Evolutionary conservation across 805 yeast genomes (phyloP).

Genomic region (Dipodascopsis tothii): DNA sequence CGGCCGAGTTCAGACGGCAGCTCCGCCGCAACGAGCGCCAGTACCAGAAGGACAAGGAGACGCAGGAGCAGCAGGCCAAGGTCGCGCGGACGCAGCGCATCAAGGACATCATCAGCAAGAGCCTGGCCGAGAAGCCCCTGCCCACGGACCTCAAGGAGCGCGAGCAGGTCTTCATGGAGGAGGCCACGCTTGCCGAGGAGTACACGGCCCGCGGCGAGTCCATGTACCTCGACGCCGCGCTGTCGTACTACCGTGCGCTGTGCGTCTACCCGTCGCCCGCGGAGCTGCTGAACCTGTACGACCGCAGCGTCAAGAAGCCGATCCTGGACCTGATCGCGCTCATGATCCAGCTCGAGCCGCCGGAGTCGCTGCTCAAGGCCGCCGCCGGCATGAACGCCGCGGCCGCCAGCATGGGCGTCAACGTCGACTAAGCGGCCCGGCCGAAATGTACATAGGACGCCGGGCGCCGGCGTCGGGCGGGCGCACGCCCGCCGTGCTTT

Average conservation of each 20-base stretch:
- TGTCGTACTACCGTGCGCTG: conserved; percentile 86
- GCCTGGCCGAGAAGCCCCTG: conserved; percentile 64
- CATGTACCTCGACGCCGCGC: conserved; percentile 54
- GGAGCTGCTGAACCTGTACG: conserved; percentile 81
- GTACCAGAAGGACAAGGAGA: conserved; percentile 41
- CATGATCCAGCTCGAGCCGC: conserved; percentile 88
- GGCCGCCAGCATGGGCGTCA: too few relatives aligned
- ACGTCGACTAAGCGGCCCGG: too few relatives aligned
- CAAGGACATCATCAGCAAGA: conserved; percentile 53
- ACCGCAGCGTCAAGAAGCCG: conserved; percentile 74
- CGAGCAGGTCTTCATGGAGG: conserved; percentile 73
- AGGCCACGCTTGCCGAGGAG: conserved; percentile 81
- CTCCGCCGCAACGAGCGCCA: conserved; percentile 57
- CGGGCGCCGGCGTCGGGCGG: too few relatives aligned
- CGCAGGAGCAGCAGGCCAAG: conserved; percentile 49
- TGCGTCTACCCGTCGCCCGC: conserved; percentile 92
- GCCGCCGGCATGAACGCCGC: background rate
- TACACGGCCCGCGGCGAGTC: conserved; percentile 53
- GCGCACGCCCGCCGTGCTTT: too few relatives aligned
- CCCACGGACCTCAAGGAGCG: conserved; percentile 62
- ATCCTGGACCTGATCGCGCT: conserved; percentile 76
- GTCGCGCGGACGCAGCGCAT: conserved; percentile 37
- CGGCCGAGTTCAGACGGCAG: conserved; percentile 70
- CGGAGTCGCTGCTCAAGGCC: conserved; percentile 30
- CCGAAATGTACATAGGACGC: too few relatives aligned